Conservation (phyloP, 768 basidiomycete genomes). For the Podaxis sp. region DNA sequence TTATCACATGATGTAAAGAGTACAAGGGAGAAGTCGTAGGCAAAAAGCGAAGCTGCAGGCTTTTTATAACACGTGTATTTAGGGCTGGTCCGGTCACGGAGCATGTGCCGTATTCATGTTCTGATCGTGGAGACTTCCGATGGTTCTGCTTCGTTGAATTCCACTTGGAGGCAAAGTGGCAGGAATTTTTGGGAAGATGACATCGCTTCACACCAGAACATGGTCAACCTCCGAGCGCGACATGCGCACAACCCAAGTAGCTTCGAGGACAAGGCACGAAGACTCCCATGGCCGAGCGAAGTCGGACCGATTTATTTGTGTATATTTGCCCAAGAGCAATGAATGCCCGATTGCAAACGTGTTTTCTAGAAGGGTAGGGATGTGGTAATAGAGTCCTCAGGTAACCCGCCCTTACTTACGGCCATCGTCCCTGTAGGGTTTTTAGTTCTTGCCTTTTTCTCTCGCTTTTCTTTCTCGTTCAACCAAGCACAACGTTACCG, state of each 20-base stretch:
- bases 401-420: not conserved
- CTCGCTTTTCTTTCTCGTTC: not conserved
- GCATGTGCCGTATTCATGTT: not conserved
- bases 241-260: not conserved
- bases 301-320: conserved; percentile 2
- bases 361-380: conserved; percentile 13
- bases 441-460: conserved; percentile 8
- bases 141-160: not conserved
- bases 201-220: not conserved
- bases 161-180: not conserved
- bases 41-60: not conserved
- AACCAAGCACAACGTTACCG: conserved; percentile 3
- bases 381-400: not conserved
- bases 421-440: conserved; percentile 2
- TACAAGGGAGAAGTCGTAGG: not conserved
- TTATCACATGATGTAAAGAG: not conserved
- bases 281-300: not conserved
- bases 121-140: not conserved
- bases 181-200: not conserved
- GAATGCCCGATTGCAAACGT: not conserved
- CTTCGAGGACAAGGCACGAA: not conserved
- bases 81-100: not conserved
- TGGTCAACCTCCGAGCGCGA: not conserved
- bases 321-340: not conserved
- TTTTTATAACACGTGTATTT: not conserved